phyloP scores from a whole-genome alignment of 768 basidiomycete genomes.

The Xerocomus spinulosus region DNA sequence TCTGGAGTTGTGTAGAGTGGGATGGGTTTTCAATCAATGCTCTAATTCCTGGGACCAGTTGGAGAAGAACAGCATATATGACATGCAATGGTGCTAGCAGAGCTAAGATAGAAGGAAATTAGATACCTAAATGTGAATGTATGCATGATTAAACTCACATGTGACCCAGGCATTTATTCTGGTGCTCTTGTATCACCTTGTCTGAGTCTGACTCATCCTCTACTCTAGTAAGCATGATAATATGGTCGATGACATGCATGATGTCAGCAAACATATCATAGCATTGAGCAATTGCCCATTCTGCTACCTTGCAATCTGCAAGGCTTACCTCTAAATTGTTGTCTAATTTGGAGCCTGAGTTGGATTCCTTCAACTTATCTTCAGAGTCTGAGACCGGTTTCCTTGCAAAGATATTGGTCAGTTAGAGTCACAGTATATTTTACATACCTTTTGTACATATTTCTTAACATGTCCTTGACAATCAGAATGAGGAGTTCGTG shows the following conservation, averaged over 20 bases:
- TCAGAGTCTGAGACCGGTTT: too few species aligned
- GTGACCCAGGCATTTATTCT: not conserved
- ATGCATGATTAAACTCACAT: not conserved
- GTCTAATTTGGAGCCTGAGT: not conserved
- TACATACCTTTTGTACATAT: too few species aligned
- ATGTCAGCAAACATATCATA: not conserved
- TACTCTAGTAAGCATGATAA: not conserved
- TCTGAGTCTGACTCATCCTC: not conserved
- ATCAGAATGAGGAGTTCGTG: not conserved
- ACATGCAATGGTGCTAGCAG: not conserved
- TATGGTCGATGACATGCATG: not conserved
- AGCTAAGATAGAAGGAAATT: not conserved
- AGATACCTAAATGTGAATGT: not conserved
- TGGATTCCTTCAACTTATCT: not conserved
- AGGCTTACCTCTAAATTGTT: not conserved
- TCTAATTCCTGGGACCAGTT: not conserved
- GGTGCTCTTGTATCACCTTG: not conserved
- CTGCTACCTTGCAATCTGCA: not conserved
- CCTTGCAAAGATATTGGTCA: too few species aligned
- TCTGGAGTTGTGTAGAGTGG: not conserved
- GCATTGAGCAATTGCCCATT: not conserved
- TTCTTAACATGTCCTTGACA: not conserved
- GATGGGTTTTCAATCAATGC: not conserved
- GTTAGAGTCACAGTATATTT: too few species aligned
- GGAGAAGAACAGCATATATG: not conserved